Evolutionary conservation across 805 yeast species (phyloP).

Genomic region (Metschnikowia baotianmanensis): DNA sequence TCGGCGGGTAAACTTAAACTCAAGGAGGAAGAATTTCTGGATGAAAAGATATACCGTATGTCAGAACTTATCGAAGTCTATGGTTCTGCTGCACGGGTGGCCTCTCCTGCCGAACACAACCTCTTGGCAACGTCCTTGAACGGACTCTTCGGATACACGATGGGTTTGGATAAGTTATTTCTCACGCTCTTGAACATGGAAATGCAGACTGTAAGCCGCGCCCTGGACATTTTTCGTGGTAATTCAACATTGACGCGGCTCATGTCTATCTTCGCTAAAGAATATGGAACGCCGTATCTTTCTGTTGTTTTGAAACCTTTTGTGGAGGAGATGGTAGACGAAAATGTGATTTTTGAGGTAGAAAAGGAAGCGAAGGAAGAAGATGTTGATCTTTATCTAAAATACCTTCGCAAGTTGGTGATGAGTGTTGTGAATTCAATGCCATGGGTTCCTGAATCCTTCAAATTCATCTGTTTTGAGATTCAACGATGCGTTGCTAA

Average conservation of each 20-base stretch:
- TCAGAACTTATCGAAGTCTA: constrained; percentile 43
- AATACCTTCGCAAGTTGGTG: constrained; percentile 54
- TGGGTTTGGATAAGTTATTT: constrained; percentile 45
- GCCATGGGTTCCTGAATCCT: constrained; percentile 62
- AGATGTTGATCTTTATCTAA: constrained; percentile 49
- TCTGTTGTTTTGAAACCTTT: constrained; percentile 52
- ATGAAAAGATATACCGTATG: constrained; percentile 23
- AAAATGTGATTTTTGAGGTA: constrained; percentile 59
- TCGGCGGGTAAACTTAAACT: constrained; percentile 32
- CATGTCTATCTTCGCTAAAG: constrained; percentile 65
- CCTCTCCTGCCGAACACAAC: constrained; percentile 69
- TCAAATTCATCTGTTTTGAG: constrained; percentile 67
- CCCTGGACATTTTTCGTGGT: constrained; percentile 73
- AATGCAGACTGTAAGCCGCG: constrained; percentile 54
- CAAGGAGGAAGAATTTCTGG: constrained; percentile 28
- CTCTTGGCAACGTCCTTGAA: constrained; percentile 65
- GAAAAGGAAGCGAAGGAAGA: constrained; percentile 45
- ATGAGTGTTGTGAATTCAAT: constrained; percentile 57
- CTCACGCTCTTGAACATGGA: constrained; percentile 58
- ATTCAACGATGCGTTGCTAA: constrained; percentile 54
- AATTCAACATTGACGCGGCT: constrained; percentile 81
- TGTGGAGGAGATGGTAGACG: constrained; percentile 48
- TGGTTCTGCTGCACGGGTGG: constrained; percentile 54
- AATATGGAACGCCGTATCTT: constrained; percentile 63
- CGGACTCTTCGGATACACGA: constrained; percentile 46